A percentile compares a stretch with the other conserved stretches of the same genome.
phyloP scores from a whole-genome alignment of 805 yeast species.

The Candida awuae region DNA sequence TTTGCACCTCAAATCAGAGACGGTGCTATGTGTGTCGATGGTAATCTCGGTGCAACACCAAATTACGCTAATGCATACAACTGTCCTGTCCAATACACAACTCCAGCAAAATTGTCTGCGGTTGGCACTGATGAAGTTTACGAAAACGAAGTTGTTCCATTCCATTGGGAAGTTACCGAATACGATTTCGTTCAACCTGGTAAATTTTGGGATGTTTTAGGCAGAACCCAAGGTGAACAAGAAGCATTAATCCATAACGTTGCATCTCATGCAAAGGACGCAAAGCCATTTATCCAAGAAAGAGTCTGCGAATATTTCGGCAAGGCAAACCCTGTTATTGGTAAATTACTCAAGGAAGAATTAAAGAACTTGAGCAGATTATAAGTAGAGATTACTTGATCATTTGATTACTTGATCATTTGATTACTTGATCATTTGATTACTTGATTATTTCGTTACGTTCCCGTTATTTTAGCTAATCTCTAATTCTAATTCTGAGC shows the following conservation, averaged over 20 bases:
- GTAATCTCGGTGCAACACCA: constrained; percentile 71
- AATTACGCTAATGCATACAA: constrained; percentile 58
- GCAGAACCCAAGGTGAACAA: constrained; percentile 75
- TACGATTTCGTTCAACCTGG: constrained; percentile 73
- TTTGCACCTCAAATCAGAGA: constrained; percentile 74
- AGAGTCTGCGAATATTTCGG: constrained; percentile 68
- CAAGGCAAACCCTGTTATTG: constrained; percentile 64
- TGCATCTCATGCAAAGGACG: constrained; percentile 62
- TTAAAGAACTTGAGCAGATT: constrained; percentile 13
- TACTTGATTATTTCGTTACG: not conserved
- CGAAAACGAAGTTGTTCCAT: constrained; percentile 44
- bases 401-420: too few species aligned
- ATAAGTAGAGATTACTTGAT: too few species aligned
- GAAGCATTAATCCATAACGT: constrained; percentile 75
- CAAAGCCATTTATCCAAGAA: constrained; percentile 71
- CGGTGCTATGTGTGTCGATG: constrained; percentile 64
- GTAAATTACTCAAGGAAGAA: constrained; percentile 59
- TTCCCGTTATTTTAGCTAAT: too few species aligned
- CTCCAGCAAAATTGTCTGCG: constrained; percentile 29
- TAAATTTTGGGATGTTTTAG: constrained; percentile 69
- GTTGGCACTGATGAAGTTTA: constrained; percentile 26
- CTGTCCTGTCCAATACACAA: constrained; percentile 39
- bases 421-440: too few species aligned
- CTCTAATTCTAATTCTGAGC: too few species aligned
- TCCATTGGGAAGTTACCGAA: constrained; percentile 73